Evolutionary conservation across 2,329 filamentous ascomycete species (phyloP).

Genomic region (Colletotrichum aenigma): DNA sequence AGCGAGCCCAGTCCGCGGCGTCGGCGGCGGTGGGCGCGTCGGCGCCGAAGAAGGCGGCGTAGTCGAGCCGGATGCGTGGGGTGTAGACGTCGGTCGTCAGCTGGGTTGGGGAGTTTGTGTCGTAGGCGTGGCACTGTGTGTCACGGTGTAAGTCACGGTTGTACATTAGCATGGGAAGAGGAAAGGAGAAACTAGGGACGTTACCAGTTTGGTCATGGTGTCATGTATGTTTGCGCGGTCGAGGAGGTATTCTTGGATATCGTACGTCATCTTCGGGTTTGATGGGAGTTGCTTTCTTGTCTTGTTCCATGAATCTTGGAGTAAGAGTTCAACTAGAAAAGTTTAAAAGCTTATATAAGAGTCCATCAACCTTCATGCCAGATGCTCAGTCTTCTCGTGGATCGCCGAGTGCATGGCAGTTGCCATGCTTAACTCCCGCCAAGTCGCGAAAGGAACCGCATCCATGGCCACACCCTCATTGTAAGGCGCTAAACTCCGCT

Average conservation of each 20-base stretch:
- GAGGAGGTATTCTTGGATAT: conserved; percentile 31
- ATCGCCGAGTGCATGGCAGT: not conserved
- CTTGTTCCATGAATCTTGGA: not conserved
- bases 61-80: conserved; percentile 29
- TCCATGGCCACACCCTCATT: not conserved
- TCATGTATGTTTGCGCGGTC: conserved; percentile 36
- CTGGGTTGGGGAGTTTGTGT: conserved; percentile 22
- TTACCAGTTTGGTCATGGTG: conserved; percentile 26
- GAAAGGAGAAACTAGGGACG: too few species aligned
- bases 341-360: not conserved
- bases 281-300: not conserved
- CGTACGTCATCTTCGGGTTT: conserved; percentile 16
- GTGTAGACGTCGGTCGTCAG: conserved; percentile 31
- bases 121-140: conserved; percentile 29
- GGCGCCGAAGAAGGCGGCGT: conserved; percentile 32
- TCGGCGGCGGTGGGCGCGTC: conserved; percentile 16
- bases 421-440: not conserved
- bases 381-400: not conserved
- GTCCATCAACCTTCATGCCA: not conserved
- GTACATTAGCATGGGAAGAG: too few species aligned
- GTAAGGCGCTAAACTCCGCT: not conserved
- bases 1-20: not conserved
- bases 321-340: not conserved
- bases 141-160: not conserved
- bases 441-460: not conserved